phyloP scores from a whole-genome alignment of 345 rosid genomes.

The Brassica carinata region DNA sequence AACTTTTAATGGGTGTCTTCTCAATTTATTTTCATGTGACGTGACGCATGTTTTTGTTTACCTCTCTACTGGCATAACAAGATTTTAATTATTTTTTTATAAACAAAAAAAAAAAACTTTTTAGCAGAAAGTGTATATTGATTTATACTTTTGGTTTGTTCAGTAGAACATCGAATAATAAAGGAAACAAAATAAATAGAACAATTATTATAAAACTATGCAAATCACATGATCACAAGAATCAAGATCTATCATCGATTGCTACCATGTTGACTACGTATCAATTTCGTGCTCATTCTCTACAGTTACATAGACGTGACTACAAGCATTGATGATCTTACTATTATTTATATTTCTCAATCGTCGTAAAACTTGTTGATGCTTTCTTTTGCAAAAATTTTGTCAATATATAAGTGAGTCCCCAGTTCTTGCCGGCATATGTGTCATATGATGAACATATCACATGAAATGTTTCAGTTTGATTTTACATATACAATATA shows the following conservation, averaged over 20 bases:
- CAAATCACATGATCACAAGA: slow-evolving; percentile 3
- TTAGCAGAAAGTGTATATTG: too few relatives aligned
- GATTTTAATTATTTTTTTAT: not conserved
- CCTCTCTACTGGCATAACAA: not conserved
- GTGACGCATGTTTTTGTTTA: not conserved
- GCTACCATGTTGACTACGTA: not conserved
- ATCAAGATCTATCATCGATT: not conserved
- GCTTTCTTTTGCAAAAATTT: not conserved
- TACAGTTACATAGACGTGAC: not conserved
- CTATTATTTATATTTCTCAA: not conserved
- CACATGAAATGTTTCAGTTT: too few relatives aligned
- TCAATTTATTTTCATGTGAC: not conserved
- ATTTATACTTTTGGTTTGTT: not conserved
- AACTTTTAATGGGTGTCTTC: not conserved
- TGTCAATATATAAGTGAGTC: not conserved
- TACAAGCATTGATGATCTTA: not conserved
- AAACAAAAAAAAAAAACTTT: too few relatives aligned
- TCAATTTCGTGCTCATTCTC: not conserved
- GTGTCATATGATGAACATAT: too few relatives aligned
- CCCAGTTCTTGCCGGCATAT: not conserved
- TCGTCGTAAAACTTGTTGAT: not conserved
- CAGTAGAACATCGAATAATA: not conserved
- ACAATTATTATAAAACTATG: not conserved
- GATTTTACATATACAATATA: too few relatives aligned
- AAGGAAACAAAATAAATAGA: not conserved